phyloP scores from a whole-genome alignment of 148 eudicot species.

The Vaccinium corymbosum region DNA sequence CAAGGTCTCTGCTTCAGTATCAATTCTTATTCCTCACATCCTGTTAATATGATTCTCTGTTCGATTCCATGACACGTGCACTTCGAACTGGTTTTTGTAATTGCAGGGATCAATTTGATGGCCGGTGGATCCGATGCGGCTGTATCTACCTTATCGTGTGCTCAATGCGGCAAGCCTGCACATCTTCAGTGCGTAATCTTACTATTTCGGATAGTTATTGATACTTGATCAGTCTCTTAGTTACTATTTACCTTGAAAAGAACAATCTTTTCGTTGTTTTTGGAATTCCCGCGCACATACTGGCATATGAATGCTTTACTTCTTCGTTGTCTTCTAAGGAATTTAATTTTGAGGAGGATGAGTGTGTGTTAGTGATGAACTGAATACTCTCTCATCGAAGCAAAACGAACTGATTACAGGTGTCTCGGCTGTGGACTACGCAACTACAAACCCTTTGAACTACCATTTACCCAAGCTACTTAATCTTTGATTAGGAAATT shows the following conservation, averaged over 20 bases:
- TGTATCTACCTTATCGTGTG: slow-evolving; percentile 46
- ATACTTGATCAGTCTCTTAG: neutral
- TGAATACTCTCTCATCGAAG: neutral
- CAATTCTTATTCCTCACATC: neutral
- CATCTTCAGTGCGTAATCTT: slow-evolving; percentile 64
- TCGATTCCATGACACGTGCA: neutral
- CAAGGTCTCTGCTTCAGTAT: neutral
- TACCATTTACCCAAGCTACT: no score
- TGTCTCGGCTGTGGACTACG: neutral
- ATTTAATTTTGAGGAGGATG: neutral
- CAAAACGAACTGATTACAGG: neutral
- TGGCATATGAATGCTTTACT: neutral
- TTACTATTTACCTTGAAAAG: neutral
- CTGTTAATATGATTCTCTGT: neutral
- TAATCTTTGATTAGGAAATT: no score
- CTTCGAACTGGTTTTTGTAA: neutral
- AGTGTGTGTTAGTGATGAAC: neutral
- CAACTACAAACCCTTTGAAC: neutral
- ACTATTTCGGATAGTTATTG: neutral
- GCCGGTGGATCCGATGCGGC: slow-evolving; percentile 50
- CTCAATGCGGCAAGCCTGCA: slow-evolving; percentile 79
- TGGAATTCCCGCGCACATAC: neutral
- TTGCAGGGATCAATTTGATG: slow-evolving; percentile 22
- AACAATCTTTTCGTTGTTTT: neutral
- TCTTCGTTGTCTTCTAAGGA: neutral